phyloP scores from a whole-genome alignment of 1,284 basidiomycete genomes.

The Boletus calvinii region DNA sequence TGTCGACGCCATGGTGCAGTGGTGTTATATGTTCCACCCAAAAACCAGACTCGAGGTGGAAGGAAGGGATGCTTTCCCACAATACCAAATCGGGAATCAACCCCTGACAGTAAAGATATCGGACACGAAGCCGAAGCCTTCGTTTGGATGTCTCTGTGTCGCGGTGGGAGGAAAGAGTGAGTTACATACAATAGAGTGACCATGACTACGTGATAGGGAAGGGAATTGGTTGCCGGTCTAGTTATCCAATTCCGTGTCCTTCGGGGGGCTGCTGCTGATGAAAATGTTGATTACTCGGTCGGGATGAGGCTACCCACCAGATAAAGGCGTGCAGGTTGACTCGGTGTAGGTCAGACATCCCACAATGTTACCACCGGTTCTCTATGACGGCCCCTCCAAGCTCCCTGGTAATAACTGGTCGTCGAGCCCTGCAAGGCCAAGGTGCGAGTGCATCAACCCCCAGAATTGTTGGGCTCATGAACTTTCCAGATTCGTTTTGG shows the following conservation, averaged over 20 bases:
- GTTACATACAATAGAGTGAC: no score
- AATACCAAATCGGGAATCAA: not conserved
- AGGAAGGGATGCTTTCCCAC: conserved; percentile 15
- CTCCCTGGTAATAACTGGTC: conserved; percentile 21
- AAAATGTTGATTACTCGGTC: not conserved
- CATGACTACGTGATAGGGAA: no score
- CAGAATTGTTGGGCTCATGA: not conserved
- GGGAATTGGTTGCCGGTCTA: no score
- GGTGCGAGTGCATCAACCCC: conserved; percentile 6
- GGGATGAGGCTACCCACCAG: not conserved
- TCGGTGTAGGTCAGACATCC: not conserved
- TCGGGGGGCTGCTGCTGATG: conserved; percentile 10
- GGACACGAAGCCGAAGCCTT: no score
- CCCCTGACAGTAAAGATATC: not conserved
- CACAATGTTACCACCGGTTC: conserved; percentile 24
- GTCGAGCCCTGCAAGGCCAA: conserved; percentile 27
- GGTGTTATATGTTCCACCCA: not conserved
- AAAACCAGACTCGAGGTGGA: not conserved
- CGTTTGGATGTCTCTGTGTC: no score
- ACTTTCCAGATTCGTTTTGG: conserved; percentile 24
- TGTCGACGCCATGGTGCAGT: conserved; percentile 53
- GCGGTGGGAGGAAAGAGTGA: no score
- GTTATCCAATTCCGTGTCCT: not conserved
- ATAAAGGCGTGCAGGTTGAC: conserved; percentile 1
- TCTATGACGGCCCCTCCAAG: conserved; percentile 32